Percentiles rank a stretch among this genome's conserved stretches.
Evolutionary conservation across 257 asterid species (phyloP).

Genomic region (Solanum sitiens): DNA sequence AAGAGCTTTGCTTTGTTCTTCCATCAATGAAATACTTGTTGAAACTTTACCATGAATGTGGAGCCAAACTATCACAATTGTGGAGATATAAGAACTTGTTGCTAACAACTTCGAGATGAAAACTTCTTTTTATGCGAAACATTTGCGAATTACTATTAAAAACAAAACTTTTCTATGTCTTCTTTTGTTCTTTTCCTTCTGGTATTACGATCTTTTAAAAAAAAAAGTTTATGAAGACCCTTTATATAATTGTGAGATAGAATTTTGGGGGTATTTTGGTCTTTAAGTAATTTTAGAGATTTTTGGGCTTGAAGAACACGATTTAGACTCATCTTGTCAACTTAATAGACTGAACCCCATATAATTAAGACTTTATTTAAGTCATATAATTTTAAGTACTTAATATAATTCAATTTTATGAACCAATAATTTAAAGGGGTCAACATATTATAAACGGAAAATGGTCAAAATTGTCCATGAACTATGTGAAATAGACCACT

Average conservation of each 20-base stretch:
- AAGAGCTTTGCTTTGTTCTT: background rate
- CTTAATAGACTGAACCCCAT: background rate
- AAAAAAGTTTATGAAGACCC: background rate
- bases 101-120: background rate
- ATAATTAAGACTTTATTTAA: too few relatives aligned
- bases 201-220: background rate
- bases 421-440: background rate
- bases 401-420: background rate
- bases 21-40: background rate
- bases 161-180: background rate
- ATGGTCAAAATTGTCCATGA: too few relatives aligned
- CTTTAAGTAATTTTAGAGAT: background rate
- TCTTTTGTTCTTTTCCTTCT: background rate
- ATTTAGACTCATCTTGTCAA: background rate
- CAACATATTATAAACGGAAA: too few relatives aligned
- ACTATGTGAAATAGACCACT: too few relatives aligned
- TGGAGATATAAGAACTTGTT: background rate
- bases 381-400: too few relatives aligned
- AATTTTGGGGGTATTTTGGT: background rate
- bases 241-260: background rate
- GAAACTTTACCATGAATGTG: background rate
- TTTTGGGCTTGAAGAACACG: background rate
- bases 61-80: background rate
- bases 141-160: background rate
- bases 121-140: background rate